Evolutionary conservation across 2,329 filamentous ascomycete genomes (phyloP).

Genomic region (Colletotrichum plurivorum): DNA sequence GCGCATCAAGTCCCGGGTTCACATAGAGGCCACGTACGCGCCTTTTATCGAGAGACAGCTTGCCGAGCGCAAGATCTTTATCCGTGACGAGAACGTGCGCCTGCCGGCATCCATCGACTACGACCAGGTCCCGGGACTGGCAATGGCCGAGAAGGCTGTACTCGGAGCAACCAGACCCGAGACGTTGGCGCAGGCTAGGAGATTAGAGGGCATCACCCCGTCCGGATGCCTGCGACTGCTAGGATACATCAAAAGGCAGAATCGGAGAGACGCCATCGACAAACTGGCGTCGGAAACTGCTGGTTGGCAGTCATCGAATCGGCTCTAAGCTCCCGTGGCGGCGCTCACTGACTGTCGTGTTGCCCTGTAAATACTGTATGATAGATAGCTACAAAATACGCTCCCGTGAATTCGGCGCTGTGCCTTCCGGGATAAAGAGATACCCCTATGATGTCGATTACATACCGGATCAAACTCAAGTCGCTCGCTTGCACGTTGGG

Average conservation of each 20-base stretch:
- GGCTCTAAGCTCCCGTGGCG: not conserved
- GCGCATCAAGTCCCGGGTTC: slow-evolving; percentile 77
- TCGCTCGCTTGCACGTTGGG: too few species aligned
- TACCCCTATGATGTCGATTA: too few species aligned
- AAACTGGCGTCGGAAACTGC: not conserved
- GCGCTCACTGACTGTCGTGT: not conserved
- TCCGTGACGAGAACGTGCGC: slow-evolving; percentile 81
- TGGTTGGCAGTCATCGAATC: not conserved
- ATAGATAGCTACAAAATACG: not conserved
- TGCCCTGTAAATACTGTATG: not conserved
- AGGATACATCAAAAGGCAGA: slow-evolving; percentile 66
- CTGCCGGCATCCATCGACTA: slow-evolving; percentile 86
- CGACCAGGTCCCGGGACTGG: slow-evolving; percentile 78
- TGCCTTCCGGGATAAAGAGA: too few species aligned
- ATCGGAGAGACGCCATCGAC: slow-evolving; percentile 25
- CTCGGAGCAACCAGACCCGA: slow-evolving; percentile 82
- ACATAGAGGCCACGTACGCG: slow-evolving; percentile 87
- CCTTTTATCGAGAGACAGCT: slow-evolving; percentile 86
- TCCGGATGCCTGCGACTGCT: slow-evolving; percentile 73
- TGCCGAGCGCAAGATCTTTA: slow-evolving; percentile 75
- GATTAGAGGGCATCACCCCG: slow-evolving; percentile 85
- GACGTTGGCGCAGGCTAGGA: slow-evolving; percentile 87
- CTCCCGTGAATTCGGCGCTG: not conserved
- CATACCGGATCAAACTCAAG: too few species aligned
- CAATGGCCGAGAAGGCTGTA: slow-evolving; percentile 81